These are phyloP conservation scores for Penicillium antarcticum DNA, from an alignment of 495 filamentous ascomycete genomes.

Conservation along the genomic window DNA sequence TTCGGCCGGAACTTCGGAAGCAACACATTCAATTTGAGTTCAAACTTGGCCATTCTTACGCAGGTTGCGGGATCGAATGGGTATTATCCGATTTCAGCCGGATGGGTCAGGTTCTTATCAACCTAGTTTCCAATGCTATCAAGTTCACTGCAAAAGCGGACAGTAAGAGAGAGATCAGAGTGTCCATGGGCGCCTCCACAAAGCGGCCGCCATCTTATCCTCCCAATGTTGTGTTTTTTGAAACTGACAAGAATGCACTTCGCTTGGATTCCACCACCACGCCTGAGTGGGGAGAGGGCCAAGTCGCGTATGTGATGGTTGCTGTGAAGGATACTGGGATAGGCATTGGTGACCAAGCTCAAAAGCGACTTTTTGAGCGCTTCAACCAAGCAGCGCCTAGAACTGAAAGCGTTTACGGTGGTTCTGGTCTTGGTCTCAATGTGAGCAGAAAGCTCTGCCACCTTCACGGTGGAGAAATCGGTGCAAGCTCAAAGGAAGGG, in stretches of 20 bases:
- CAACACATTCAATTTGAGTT: constrained; percentile 65
- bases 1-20: constrained; percentile 64
- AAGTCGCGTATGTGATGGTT: constrained; percentile 67
- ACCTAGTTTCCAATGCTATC: constrained; percentile 74
- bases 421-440: constrained; percentile 79
- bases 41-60: constrained; percentile 54
- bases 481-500: constrained; percentile 67
- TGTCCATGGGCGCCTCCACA: constrained; percentile 65
- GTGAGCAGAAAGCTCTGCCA: constrained; percentile 76
- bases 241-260: constrained; percentile 34
- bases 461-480: constrained; percentile 80
- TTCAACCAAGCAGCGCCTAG: constrained; percentile 78
- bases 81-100: constrained; percentile 68
- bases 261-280: constrained; percentile 44
- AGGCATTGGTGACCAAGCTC: constrained; percentile 69
- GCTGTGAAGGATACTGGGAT: constrained; percentile 76
- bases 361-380: constrained; percentile 71
- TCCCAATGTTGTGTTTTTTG: constrained; percentile 51
- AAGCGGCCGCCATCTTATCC: constrained; percentile 45
- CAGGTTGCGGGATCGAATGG: constrained; percentile 57
- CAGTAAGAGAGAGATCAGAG: constrained; percentile 58
- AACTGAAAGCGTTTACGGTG: constrained; percentile 79
- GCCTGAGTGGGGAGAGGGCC: constrained; percentile 65
- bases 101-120: constrained; percentile 71
- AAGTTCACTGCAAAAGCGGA: constrained; percentile 63